phyloP scores from a whole-genome alignment of 2,329 filamentous ascomycete species.

The Penicillium sp. region DNA sequence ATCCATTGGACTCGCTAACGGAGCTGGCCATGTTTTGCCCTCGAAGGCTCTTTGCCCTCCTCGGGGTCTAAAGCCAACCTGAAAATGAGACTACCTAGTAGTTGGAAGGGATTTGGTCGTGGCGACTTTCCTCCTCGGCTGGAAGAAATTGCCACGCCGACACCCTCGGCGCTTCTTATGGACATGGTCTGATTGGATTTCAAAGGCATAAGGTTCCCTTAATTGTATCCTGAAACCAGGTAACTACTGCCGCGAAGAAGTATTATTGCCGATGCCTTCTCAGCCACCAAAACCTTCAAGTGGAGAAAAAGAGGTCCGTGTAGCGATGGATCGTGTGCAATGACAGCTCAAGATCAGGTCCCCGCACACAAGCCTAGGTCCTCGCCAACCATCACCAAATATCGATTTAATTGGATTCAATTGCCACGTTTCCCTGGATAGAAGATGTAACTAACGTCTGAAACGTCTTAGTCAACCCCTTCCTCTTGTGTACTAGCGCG shows the following conservation, averaged over 20 bases:
- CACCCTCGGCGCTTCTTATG: background rate
- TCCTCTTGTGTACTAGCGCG: background rate
- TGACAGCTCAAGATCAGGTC: constrained; percentile 7
- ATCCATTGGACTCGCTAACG: background rate
- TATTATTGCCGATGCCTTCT: background rate
- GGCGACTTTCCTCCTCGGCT: constrained; percentile 6
- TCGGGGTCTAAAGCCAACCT: background rate
- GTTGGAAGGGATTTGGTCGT: background rate
- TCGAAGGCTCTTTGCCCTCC: background rate
- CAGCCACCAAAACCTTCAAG: background rate
- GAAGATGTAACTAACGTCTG: background rate
- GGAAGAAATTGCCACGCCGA: background rate
- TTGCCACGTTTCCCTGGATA: constrained; percentile 6
- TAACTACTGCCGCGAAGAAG: background rate
- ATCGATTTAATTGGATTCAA: background rate
- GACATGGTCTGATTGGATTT: background rate
- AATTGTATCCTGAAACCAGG: background rate
- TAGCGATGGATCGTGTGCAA: constrained; percentile 7
- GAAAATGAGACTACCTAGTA: too few species aligned
- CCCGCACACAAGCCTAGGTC: constrained; percentile 4
- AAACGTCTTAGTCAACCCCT: background rate
- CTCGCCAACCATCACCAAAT: constrained; percentile 7
- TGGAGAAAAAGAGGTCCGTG: constrained; percentile 4
- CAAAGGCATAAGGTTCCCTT: background rate
- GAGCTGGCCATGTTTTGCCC: background rate